A percentile compares a stretch with the other conserved stretches of the same genome.
Evolutionary conservation across 2,329 filamentous ascomycete genomes (phyloP).

Genomic region (Trichoderma sp.): DNA sequence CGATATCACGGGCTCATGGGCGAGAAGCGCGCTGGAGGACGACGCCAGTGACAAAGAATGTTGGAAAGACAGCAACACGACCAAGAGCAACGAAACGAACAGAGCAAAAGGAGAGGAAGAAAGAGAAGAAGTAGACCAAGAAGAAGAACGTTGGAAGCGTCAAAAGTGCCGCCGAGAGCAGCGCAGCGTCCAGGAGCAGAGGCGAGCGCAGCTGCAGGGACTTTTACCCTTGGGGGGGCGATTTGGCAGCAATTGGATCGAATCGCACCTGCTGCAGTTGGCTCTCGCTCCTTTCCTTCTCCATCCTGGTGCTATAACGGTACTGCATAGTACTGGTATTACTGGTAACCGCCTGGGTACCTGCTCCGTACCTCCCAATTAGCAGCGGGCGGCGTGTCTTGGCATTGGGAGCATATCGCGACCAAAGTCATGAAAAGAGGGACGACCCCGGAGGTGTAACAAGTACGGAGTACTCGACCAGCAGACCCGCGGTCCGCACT

Average conservation of each 20-base stretch:
- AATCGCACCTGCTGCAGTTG: conserved; percentile 14
- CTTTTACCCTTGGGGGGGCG: conserved; percentile 12
- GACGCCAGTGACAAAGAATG: not conserved
- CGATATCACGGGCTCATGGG: conserved; percentile 11
- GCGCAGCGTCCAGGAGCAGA: conserved; percentile 8
- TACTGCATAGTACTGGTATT: not conserved
- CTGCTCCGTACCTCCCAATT: too few species aligned
- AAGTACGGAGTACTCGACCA: too few species aligned
- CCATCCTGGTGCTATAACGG: conserved; percentile 1
- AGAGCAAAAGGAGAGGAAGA: not conserved
- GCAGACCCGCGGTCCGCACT: too few species aligned
- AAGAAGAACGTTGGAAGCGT: not conserved
- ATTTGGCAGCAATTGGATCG: conserved; percentile 16
- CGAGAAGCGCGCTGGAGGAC: not conserved
- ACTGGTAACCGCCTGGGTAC: too few species aligned
- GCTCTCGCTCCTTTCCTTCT: not conserved
- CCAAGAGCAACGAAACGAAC: not conserved
- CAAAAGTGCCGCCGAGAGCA: not conserved
- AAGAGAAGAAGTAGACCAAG: not conserved
- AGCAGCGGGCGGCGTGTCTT: too few species aligned
- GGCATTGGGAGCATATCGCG: too few species aligned
- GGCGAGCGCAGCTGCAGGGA: conserved; percentile 12
- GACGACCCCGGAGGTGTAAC: too few species aligned
- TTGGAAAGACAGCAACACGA: not conserved
- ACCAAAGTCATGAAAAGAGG: too few species aligned